Percentiles rank a stretch among this genome's conserved stretches.
Evolutionary conservation across 2,329 filamentous ascomycete genomes (phyloP).

Genomic region (Juglanconis sp.): DNA sequence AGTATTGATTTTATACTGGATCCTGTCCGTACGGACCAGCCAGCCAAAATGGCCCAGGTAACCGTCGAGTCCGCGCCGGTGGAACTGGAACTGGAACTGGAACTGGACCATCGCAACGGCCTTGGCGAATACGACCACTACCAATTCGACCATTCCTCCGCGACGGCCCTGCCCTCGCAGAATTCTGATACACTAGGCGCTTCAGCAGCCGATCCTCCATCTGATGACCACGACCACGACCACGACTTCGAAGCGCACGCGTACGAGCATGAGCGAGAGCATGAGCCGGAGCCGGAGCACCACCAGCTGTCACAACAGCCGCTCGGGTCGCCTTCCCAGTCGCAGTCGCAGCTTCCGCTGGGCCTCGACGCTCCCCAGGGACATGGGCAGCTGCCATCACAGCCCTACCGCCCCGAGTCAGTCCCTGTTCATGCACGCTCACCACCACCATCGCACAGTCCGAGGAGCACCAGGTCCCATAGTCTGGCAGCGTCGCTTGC

Average conservation of each 20-base stretch:
- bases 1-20: neutral
- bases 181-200: slow-evolving; percentile 19
- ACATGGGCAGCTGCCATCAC: slow-evolving; percentile 2
- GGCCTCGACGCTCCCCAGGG: neutral
- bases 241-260: neutral
- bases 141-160: slow-evolving; percentile 10
- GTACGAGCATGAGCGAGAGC: too few species aligned
- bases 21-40: neutral
- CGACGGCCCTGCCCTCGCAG: slow-evolving; percentile 10
- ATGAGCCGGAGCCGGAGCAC: neutral
- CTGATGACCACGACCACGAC: neutral
- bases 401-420: slow-evolving; percentile 9
- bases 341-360: neutral
- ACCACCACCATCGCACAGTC: slow-evolving; percentile 23
- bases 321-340: neutral
- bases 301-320: neutral
- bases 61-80: slow-evolving; percentile 9
- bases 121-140: slow-evolving; percentile 18
- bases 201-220: slow-evolving; percentile 15
- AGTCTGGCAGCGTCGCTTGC: slow-evolving; percentile 28
- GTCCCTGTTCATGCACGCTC: neutral
- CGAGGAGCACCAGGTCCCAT: slow-evolving; percentile 28
- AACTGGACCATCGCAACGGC: slow-evolving; percentile 10
- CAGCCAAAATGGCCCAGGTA: slow-evolving; percentile 10
- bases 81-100: slow-evolving; percentile 8